Evolutionary conservation across 495 filamentous ascomycete genomes (phyloP).

Genomic region (Trichoderma parareesei): DNA sequence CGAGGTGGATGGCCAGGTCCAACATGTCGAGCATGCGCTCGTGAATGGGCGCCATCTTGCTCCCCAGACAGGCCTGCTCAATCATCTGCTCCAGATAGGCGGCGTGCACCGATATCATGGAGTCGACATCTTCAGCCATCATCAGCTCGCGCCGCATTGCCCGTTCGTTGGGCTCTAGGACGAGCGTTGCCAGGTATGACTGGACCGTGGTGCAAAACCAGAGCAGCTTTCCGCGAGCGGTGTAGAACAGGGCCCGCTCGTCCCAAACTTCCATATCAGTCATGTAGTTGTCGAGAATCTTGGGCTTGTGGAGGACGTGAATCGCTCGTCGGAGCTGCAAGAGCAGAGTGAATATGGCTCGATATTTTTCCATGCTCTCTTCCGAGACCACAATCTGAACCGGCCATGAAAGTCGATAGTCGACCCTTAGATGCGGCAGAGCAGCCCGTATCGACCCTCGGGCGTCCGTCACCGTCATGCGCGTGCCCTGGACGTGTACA

Average conservation of each 20-base stretch:
- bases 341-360: slow-evolving; percentile 62
- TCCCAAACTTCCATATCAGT: slow-evolving; percentile 17
- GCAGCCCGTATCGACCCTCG: slow-evolving; percentile 38
- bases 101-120: slow-evolving; percentile 65
- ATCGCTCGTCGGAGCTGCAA: slow-evolving; percentile 71
- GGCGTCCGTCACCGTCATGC: slow-evolving; percentile 24
- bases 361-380: slow-evolving; percentile 54
- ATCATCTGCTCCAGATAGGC: slow-evolving; percentile 52
- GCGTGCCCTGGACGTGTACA: slow-evolving; percentile 35
- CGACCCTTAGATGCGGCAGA: slow-evolving; percentile 49
- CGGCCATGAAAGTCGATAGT: slow-evolving; percentile 69
- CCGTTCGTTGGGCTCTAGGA: slow-evolving; percentile 50
- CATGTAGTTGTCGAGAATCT: slow-evolving; percentile 22
- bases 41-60: slow-evolving; percentile 54
- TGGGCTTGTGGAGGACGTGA: slow-evolving; percentile 54
- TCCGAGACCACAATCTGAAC: slow-evolving; percentile 72
- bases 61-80: slow-evolving; percentile 58
- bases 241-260: slow-evolving; percentile 45
- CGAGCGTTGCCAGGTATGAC: slow-evolving; percentile 64
- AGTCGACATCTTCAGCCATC: slow-evolving; percentile 65
- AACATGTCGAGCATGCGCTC: slow-evolving; percentile 59
- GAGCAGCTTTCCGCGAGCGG: slow-evolving; percentile 62
- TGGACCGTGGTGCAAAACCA: slow-evolving; percentile 73
- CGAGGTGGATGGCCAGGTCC: slow-evolving; percentile 45
- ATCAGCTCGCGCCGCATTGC: slow-evolving; percentile 46